phyloP scores from a whole-genome alignment of 2,329 filamentous ascomycete species.

The Alternaria gaisen region DNA sequence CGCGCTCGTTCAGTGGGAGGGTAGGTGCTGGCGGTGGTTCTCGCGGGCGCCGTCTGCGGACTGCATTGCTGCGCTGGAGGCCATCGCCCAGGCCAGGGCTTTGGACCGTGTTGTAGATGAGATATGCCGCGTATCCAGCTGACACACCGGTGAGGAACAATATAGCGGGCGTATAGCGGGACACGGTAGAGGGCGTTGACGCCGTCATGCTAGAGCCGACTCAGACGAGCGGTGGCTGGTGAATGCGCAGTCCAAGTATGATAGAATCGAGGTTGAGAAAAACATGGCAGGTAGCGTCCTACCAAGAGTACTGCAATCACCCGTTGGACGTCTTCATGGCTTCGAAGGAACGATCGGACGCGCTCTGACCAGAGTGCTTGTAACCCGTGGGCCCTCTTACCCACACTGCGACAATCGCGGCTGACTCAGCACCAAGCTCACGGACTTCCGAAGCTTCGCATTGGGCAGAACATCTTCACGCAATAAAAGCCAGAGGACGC shows the following conservation, averaged over 20 bases:
- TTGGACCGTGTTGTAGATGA: constrained; percentile 60
- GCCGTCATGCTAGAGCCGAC: constrained; percentile 34
- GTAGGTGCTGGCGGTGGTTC: constrained; percentile 25
- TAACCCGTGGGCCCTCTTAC: background rate
- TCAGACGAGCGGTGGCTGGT: constrained; percentile 2
- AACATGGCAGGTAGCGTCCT: constrained; percentile 11
- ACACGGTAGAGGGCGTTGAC: constrained; percentile 44
- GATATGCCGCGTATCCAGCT: constrained; percentile 66
- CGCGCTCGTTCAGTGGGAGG: constrained; percentile 27
- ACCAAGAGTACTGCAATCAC: constrained; percentile 23
- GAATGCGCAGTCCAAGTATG: constrained; percentile 4
- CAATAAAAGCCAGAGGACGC: background rate
- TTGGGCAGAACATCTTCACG: constrained; percentile 14
- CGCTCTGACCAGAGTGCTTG: constrained; percentile 2
- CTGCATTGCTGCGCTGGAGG: constrained; percentile 73
- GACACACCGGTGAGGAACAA: constrained; percentile 66
- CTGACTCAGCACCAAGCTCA: constrained; percentile 17
- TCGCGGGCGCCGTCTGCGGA: constrained; percentile 60
- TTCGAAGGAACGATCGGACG: constrained; percentile 6
- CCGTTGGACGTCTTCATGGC: constrained; percentile 24
- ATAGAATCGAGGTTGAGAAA: constrained; percentile 5
- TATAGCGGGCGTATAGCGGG: constrained; percentile 57
- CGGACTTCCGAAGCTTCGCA: constrained; percentile 20
- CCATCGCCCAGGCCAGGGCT: constrained; percentile 32
- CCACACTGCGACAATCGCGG: background rate